phyloP scores from a whole-genome alignment of 78 protist species.

The Polysphondylium violaceum region DNA sequence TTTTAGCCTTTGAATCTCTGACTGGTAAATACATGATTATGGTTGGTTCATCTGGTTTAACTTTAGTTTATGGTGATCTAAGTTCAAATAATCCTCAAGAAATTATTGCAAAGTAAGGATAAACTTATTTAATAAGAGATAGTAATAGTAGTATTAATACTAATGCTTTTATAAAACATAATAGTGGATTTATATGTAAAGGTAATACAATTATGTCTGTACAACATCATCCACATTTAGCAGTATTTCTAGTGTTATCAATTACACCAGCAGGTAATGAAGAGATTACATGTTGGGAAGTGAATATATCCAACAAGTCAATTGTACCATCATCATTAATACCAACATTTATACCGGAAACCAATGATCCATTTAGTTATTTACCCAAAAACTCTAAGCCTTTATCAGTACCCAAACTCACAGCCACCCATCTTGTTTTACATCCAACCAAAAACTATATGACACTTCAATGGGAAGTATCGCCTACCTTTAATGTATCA shows the following conservation, averaged over 20 bases:
- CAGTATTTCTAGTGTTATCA: constrained; percentile 55
- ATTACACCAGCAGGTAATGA: constrained; percentile 30
- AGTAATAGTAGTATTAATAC: background rate
- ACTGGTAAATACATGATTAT: constrained; percentile 66
- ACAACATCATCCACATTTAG: constrained; percentile 73
- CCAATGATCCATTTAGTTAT: constrained; percentile 36
- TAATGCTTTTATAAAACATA: background rate
- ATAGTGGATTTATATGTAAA: constrained; percentile 77
- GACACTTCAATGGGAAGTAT: constrained; percentile 46
- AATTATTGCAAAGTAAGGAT: constrained; percentile 60
- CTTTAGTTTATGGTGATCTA: constrained; percentile 64
- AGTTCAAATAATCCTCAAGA: constrained; percentile 23
- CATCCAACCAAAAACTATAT: constrained; percentile 67
- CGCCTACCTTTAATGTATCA: background rate
- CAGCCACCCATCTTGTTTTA: constrained; percentile 11
- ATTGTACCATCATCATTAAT: constrained; percentile 46
- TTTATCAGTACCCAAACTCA: constrained; percentile 24
- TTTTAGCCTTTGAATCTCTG: constrained; percentile 46
- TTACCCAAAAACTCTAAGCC: constrained; percentile 57
- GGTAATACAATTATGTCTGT: constrained; percentile 60
- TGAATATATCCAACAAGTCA: constrained; percentile 27
- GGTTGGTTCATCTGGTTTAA: constrained; percentile 77
- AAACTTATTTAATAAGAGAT: background rate
- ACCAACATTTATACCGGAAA: constrained; percentile 46
- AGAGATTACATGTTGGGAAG: constrained; percentile 63